Evolutionary conservation across 2,329 filamentous ascomycete genomes (phyloP), one percentile per base, ranked within the genome.

Genomic region (Fusarium compactum): DNA sequence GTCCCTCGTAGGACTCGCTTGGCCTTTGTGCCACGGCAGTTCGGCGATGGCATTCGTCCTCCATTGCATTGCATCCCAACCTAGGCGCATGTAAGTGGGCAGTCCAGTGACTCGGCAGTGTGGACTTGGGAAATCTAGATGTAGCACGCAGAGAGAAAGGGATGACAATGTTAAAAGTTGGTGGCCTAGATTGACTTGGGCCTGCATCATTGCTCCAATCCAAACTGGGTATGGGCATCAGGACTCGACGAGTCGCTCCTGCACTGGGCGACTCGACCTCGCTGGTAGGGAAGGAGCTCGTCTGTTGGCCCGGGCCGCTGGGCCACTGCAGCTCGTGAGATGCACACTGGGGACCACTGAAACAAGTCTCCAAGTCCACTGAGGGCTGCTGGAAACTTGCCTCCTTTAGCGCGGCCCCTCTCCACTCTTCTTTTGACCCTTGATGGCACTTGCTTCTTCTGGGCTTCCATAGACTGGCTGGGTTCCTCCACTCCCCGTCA

Each of bases 401-500:
- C 62, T 45, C 62, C 48, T 52, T 70, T 74, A 71, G 67, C 60
- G 62, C 56, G 52, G 45, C 60, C 30, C 41, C 52, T 65, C 65
- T 55, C 63, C 54, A 48, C n/a, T 32, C 46, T 27, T 38, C 38
- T 53, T 57, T 63, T 25, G 30, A 45, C 53, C 60, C 68, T 65
- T 51, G 55, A 50, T 48, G 63, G 53, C 44, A 64, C 69, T 68
- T 70, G 43, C 69, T 70, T 65, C 57, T 67, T 64, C 67, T 68
- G 62, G 62, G 48, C 59, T 63, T 70, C 62, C 30, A 64, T 64
- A n/a, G 34, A 38, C 34, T 38, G 51, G 44, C 38, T 40, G 38
- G 62, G 48, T 67, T 65, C 61, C 64, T 74, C 69, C 71, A 72
- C 67, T 62, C 64, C 67, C 69, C 71, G 69, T 72, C 71, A 71